Conservation (phyloP, 305 asterid genomes). For the Fraxinus floribunda region DNA sequence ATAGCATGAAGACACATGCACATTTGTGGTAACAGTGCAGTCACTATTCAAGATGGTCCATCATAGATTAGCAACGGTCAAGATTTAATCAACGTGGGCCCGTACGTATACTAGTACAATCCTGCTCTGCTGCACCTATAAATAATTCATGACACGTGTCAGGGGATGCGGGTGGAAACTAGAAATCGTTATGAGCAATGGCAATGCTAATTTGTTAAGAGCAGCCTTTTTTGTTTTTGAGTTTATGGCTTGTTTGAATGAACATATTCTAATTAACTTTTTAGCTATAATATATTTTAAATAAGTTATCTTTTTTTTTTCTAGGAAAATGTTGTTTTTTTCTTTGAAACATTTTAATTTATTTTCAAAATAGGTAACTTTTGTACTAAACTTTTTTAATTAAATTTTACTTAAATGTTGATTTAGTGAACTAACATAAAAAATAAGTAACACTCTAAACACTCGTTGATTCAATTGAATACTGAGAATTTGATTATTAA, state of each 20-base stretch:
- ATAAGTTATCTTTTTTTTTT: not conserved
- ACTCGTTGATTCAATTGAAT: not conserved
- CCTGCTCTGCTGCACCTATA: slow-evolving; percentile 21
- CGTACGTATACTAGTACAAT: not conserved
- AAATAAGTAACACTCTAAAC: not conserved
- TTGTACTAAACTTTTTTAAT: too few relatives aligned
- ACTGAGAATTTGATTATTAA: not conserved
- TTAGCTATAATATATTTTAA: not conserved
- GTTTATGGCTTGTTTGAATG: not conserved
- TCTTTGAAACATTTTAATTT: not conserved
- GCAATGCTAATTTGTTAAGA: not conserved
- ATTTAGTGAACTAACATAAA: not conserved
- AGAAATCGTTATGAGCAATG: not conserved
- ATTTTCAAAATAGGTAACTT: not conserved
- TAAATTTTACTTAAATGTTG: not conserved
- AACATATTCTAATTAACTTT: not conserved
- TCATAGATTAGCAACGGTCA: slow-evolving; percentile 27
- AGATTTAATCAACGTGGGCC: slow-evolving; percentile 31
- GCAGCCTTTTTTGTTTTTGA: not conserved
- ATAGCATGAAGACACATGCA: slow-evolving; percentile 12
- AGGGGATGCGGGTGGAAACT: not conserved
- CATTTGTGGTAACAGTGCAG: slow-evolving; percentile 18
- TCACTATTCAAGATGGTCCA: slow-evolving; percentile 30
- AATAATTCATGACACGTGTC: slow-evolving; percentile 18
- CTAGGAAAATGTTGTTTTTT: not conserved